Percentiles rank a stretch among this genome's conserved stretches.
Conservation (phyloP, 1,284 basidiomycete genomes). For the Grifola frondosa region DNA sequence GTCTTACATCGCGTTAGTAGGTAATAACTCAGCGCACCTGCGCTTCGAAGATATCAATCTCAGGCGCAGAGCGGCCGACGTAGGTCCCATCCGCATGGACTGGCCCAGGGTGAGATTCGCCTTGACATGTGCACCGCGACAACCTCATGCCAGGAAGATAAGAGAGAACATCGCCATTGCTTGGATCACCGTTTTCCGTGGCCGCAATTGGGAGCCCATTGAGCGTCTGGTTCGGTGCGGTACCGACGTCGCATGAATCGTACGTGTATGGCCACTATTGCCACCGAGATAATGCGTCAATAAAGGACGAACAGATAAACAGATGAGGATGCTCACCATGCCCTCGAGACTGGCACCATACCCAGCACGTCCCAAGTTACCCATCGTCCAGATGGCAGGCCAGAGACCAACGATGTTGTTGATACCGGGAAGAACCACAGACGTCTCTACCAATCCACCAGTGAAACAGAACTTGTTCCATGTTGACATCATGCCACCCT, state of each 20-base stretch:
- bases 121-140: conserved; percentile 84
- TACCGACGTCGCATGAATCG: conserved; percentile 57
- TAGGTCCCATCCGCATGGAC: conserved; percentile 52
- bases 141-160: conserved; percentile 76
- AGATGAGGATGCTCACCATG: conserved; percentile 30
- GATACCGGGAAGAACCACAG: conserved; percentile 79
- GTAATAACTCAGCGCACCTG: conserved; percentile 11
- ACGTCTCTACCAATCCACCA: conserved; percentile 72
- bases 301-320: background rate
- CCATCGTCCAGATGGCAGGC: conserved; percentile 59
- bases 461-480: conserved; percentile 98
- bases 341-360: conserved; percentile 62
- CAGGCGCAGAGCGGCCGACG: conserved; percentile 81
- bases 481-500: conserved; percentile 67
- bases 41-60: conserved; percentile 83
- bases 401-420: conserved; percentile 54
- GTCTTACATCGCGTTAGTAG: background rate
- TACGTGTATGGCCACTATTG: conserved; percentile 56
- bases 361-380: conserved; percentile 57
- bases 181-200: conserved; percentile 37
- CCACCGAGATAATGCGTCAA: background rate
- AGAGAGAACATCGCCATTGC: conserved; percentile 43
- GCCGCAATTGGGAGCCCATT: conserved; percentile 42
- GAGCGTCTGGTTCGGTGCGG: conserved; percentile 48
- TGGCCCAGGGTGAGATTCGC: conserved; percentile 85